A percentile compares a stretch with the other conserved stretches of the same genome.
Evolutionary conservation across 2,329 filamentous ascomycete genomes (phyloP).

Genomic region (Colletotrichum sp.): DNA sequence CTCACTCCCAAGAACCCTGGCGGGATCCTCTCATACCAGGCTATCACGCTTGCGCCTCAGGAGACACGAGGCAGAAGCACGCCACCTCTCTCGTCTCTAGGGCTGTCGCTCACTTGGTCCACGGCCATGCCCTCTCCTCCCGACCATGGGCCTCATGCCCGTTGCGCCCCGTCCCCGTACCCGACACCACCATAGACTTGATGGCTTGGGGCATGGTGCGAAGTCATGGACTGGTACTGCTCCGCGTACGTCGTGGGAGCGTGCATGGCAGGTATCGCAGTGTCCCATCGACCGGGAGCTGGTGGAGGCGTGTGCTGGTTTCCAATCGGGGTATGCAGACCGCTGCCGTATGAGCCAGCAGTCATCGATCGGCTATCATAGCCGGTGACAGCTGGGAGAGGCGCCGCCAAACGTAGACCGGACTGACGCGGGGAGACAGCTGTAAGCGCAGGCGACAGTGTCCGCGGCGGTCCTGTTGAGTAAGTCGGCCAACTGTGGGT

Average conservation of each 20-base stretch:
- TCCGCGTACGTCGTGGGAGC: slow-evolving; percentile 41
- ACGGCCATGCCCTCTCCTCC: neutral
- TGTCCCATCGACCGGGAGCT: slow-evolving; percentile 39
- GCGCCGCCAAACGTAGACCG: slow-evolving; percentile 19
- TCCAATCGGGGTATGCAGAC: slow-evolving; percentile 40
- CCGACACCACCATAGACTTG: slow-evolving; percentile 47
- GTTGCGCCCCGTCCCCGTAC: slow-evolving; percentile 48
- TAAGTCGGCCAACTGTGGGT: slow-evolving; percentile 56
- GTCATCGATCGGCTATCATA: slow-evolving; percentile 41
- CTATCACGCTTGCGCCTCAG: slow-evolving; percentile 2
- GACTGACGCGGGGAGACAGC: slow-evolving; percentile 36
- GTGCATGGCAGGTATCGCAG: slow-evolving; percentile 28
- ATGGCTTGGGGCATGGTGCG: slow-evolving; percentile 36
- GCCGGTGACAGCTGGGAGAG: slow-evolving; percentile 42
- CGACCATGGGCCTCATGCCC: slow-evolving; percentile 33
- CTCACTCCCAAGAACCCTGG: slow-evolving; percentile 1
- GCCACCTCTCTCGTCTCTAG: neutral
- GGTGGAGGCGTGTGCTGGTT: slow-evolving; percentile 27
- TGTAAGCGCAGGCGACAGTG: slow-evolving; percentile 48
- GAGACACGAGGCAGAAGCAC: slow-evolving; percentile 16
- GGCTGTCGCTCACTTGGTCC: neutral
- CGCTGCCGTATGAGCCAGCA: slow-evolving; percentile 42
- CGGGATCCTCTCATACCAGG: neutral
- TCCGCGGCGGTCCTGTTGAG: slow-evolving; percentile 41
- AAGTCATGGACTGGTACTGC: slow-evolving; percentile 40